Base-by-base conservation (phyloP, 352 stramenopile species). In the Lagenidium giganteum region DNA sequence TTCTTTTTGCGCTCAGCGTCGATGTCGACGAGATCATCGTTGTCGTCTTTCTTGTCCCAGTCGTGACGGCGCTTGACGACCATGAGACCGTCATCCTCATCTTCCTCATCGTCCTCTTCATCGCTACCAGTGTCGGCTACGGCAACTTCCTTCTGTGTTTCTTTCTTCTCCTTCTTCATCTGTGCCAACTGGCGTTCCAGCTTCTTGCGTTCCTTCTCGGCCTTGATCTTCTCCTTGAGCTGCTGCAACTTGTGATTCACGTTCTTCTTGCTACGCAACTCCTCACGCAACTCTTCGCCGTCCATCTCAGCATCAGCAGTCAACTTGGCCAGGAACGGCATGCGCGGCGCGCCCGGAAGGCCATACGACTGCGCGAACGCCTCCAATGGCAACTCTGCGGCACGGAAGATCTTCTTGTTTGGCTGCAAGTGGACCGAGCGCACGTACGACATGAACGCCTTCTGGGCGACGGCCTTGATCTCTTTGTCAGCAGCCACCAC, bases 391-490 rank as follows among this genome's bases (percentile, higher is more conserved):
- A 99, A 64, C 44, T 87, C 62, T 5, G 66, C 64, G 9, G 95
- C 74, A 32, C 96, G 64, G 45, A 98, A 98, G 16, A 98, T 76
- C 11, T 93, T 64, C 52, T 95, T 90, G 53, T 97, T 84, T 3
- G 89, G 88, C 82, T 98, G 90, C 21, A 99, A 60, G 32, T 95
- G 76, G 21, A 98, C 78, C 1, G 83, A 97, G 22, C 95, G 87
- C 21, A 98, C 66, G 62, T 99, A 99, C 8, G 88, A 96, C 63
- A 91, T 92, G 57, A 98, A 99, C 17, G 96, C 95, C 51, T 97
- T 98, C 56, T 98, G 95, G 1, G 95, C 96, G 13, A 98, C 53
- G 33, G 80, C 46, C 54, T 97, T 95, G 44, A 98, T 83, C 20
- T 98, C 78, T 30, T 86, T 80, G 54, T 98, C 83, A 9, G 88